A percentile compares a stretch with the other conserved stretches of the same genome.
Evolutionary conservation across 148 eudicot species (phyloP).

Genomic region (Rhododendron henanense): DNA sequence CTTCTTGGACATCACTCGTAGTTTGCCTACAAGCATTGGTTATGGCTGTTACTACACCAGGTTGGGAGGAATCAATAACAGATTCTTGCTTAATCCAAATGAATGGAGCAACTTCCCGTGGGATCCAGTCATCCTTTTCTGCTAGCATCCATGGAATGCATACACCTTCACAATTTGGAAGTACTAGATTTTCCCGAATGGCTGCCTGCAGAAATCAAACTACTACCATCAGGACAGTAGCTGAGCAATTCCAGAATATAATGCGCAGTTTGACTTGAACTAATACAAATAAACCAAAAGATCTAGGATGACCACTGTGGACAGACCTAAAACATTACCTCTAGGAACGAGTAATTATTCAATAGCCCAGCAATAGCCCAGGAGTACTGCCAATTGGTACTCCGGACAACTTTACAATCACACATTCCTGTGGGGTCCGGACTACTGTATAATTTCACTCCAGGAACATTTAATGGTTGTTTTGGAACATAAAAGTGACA

Average conservation of each 20-base stretch:
- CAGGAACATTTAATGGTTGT: background rate
- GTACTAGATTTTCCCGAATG: conserved; percentile 74
- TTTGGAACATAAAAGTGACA: background rate
- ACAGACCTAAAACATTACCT: background rate
- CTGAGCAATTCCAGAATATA: background rate
- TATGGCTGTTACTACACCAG: conserved; percentile 15
- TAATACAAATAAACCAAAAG: background rate
- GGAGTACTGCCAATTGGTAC: too few species aligned
- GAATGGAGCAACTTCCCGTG: conserved; percentile 65
- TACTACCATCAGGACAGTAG: conserved; percentile 4
- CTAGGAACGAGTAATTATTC: background rate
- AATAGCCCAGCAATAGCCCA: too few species aligned
- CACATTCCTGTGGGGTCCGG: too few species aligned
- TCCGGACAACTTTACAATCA: too few species aligned
- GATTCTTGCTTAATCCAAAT: conserved; percentile 56
- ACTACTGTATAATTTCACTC: background rate
- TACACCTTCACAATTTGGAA: conserved; percentile 73
- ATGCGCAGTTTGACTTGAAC: background rate
- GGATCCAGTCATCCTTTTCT: conserved; percentile 94
- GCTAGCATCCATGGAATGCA: conserved; percentile 81
- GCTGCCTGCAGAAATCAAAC: conserved; percentile 50
- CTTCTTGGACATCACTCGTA: conserved; percentile 17
- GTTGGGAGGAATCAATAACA: conserved; percentile 27
- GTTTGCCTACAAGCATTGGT: conserved; percentile 15
- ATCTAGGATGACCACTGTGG: background rate